Evolutionary conservation across 2,329 filamentous ascomycete species (phyloP), one percentile per base, ranked within the genome.

Genomic region (Pseudonectria buxi): DNA sequence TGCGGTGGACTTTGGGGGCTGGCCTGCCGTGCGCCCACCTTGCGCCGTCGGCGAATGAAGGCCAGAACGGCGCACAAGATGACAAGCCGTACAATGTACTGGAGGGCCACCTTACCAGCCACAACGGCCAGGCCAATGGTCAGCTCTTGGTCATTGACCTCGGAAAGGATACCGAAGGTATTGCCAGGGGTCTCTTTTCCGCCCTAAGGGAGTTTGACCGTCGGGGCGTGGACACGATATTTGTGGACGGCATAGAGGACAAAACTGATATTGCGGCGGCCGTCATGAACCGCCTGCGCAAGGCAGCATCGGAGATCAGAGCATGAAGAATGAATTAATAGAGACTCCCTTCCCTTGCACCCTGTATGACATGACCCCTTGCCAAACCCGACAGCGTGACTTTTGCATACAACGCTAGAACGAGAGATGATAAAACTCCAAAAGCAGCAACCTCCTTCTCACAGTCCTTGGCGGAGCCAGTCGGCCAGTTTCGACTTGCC

Each of bases 401-500:
- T 33, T 45, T 44, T 37, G 40, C 49, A 53, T 46, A 46, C 45
- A 45, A 50, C 49, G 51, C 53, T 53, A 44, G 40, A 48, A 52
- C 46, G 49, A 22, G 18, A 22, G 18, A 54, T 36, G 43, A 52
- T 35, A 48, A 46, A 54, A 51, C 50, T 45, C 48, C 40, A 37
- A 45, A 41, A 38, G 39, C 32, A 43, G 32, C 28, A 37, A 32
- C 18, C 29, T 27, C 24, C 27, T 32, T 24, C 10, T 71, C 65
- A 87, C 61, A 88, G 63, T 14, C 86, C 84, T 64, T 94, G 86
- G 59, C 90, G 79, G 72, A 95, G 72, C 74, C 88, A 83, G 66
- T 95, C 89, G 29, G 86, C 84, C 57, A 95, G 66, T 65, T 94
- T 90, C 54, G 83, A 82, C 72, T 92, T 94, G 59, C 89, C 90